Base-by-base conservation (phyloP, 495 filamentous ascomycete species). In the Sphaerosporella brunnea region DNA sequence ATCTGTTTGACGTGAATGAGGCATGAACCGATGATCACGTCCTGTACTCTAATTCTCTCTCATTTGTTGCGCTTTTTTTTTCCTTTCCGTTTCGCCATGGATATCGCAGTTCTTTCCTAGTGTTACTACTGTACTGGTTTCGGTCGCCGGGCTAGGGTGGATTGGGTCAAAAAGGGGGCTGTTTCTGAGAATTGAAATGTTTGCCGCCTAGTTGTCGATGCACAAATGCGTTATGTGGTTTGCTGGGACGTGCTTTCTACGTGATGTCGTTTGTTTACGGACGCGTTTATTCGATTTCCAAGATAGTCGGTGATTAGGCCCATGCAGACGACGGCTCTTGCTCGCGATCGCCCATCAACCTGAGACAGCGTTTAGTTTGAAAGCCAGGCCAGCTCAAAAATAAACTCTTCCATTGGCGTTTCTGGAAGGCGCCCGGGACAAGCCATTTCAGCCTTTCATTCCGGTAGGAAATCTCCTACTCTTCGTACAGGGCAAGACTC, bases 71-170 rank as follows among this genome's bases (percentile, higher is more conserved):
- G 7, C 8, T 18, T 37, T 9, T 15, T 15, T 32, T 37, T 37
- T 37, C n/a, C n/a, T n/a, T n/a, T n/a, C n/a, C n/a, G n/a, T n/a
- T 37, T 37, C 35, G 35, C 35, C 35, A 37, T 37, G 35, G 35
- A 37, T 37, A 37, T 37, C 35, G 35, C 35, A 15, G 8, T 37
- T 37, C 28, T 32, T 32, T 37, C 15, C 8, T 37, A 37, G 7
- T 40, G 37, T 40, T 20, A 40, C 40, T 43, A 18, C n/a, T 26
- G 24, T 43, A 43, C 40, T 43, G 40, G 40, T 25, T 43, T 43
- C 24, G 15, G 15, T 43, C 13, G 24, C 20, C 26, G 24, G 19
- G 21, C 8, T 43, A 25, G 20, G 40, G 37, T n/a, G 21, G 40
- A 11, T 25, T 24, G 40, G 21, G 20, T 43, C 20, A 43, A 24